Evolutionary conservation across 192 early-diverging fungal species (phyloP), one percentile per base, ranked within the genome.

Genomic region (Ambispora gerdemannii): DNA sequence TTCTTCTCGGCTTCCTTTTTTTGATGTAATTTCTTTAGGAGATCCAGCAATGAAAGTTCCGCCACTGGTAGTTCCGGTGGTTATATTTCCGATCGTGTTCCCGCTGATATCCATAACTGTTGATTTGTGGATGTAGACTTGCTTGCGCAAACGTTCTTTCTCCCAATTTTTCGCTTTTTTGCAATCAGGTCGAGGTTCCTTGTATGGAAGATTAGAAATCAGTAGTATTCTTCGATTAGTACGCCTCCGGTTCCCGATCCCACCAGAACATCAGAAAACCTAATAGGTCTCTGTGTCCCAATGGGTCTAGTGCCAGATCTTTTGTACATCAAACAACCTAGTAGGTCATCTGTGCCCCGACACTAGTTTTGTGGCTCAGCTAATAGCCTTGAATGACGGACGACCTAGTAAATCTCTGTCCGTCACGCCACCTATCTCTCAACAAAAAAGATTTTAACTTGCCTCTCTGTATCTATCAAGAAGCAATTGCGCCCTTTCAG

Each of bases 211-310:
- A 71, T 28, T 68, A 71, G 28, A 19, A 71, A 60, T 71, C 60
- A 60, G 56, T 20, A 71, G 52, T 71, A 38, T 50, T 56, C 55
- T 60, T 30, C 32, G 52, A 61, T 60, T 32, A 19, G 31, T 35
- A 35, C 25, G 10, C 25, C 25, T 10, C 11, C 33, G 10, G 25
- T 30, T n/a, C 27, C 22, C 55, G 31, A 71, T 32, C 50, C 52
- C 55, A 43, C 38, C 49, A 24, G 47, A 72, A 63, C 61, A 63
- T 71, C 71, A 63, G 71, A 13, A 59, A 63, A 72, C 27, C 71
- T 2, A 64, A 38, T 11, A 72, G 20, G 71, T 64, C 35, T 11
- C 61, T 64, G 61, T 64, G 61, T 36, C 71, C 51, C 63, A 36
- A 72, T 35, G 50, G 71, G 71, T 13, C 61, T 31, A 64, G 32